Percentiles rank a stretch among this genome's conserved stretches.
phyloP scores from a whole-genome alignment of 2,329 filamentous ascomycete genomes.

The Talaromyces sp. region DNA sequence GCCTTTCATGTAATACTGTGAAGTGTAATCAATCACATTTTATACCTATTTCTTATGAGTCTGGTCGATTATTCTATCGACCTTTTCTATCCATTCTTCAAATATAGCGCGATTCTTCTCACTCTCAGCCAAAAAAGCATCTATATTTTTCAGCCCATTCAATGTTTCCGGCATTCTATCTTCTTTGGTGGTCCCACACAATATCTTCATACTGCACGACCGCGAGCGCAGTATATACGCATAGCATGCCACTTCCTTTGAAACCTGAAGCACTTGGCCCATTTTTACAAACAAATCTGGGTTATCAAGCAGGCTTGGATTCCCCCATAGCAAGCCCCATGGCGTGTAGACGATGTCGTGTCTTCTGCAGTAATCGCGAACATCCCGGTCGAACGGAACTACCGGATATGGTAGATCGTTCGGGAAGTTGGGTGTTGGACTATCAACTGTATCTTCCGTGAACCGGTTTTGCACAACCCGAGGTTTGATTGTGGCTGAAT shows the following conservation, averaged over 20 bases:
- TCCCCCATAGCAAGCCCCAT: conserved; percentile 16
- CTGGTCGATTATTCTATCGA: background rate
- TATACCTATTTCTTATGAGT: background rate
- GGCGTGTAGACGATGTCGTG: conserved; percentile 4
- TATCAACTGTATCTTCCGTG: conserved; percentile 1
- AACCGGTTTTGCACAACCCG: conserved; percentile 6
- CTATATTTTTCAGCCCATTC: background rate
- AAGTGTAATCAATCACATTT: too few species aligned
- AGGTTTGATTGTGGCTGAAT: conserved; percentile 2
- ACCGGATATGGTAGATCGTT: conserved; percentile 1
- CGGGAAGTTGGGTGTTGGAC: background rate
- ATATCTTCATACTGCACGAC: background rate
- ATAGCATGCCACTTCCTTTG: conserved; percentile 10
- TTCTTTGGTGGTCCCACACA: conserved; percentile 11
- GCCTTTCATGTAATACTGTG: too few species aligned
- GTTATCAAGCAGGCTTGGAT: conserved; percentile 8
- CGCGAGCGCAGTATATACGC: background rate
- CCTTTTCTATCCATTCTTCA: background rate
- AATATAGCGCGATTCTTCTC: background rate
- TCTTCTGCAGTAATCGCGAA: conserved; percentile 4
- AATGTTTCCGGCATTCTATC: conserved; percentile 10
- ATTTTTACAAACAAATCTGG: background rate
- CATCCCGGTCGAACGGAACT: conserved; percentile 10
- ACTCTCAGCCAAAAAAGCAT: background rate
- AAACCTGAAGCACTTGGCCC: background rate